Evolutionary conservation across 176 grass and related monocot genomes (phyloP), one percentile per base, ranked within the genome.

Genomic region (Tuctoria greenei): DNA sequence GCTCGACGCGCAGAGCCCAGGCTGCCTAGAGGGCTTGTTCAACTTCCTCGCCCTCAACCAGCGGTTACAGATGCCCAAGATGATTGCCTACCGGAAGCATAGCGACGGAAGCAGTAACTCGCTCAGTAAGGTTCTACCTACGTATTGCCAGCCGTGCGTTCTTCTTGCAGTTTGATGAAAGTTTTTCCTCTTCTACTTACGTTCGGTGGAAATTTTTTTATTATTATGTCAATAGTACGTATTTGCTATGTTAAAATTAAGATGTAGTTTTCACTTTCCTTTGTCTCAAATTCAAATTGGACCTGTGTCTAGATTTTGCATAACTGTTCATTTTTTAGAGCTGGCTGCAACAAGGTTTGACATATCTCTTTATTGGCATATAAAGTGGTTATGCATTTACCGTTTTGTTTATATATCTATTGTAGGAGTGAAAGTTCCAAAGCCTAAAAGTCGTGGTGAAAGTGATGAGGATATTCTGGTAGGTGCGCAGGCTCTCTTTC

Each of bases 41-140:
- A 88, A 89, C 75, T 82, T 93, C 50, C 84, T 89, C 46, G 86
- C 84, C 47, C 83, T 89, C 16, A 83, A 89, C 36, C 80, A 89
- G 21, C 70, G 78, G 13, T 61, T 84, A 66, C 86, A 83, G 56
- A 84, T 71, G 54, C 58, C 81, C 2, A 89, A 93, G 71, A 71
- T 21, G 31, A 86, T 93, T 21, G 69, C 77, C 0, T 84, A 93
- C 25, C 67, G 42, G 46, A 86, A 80, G 40, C 76, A 85, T 16
- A 10, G 50, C 3, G 64, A 76, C 62, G 81, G 61, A 84, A 87
- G 34, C 79, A 68, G 26, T 38, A 83, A 66, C 61, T 42, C 77
- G 2, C 68, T 76, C 8, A 84, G 84, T 93, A 87, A 87, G 90
- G 69, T 76, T 66, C 68, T 83, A 46, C 44, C 68, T 83, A 46